Conservation (phyloP, 2,329 filamentous ascomycete genomes). For the Fusarium nurragi region DNA sequence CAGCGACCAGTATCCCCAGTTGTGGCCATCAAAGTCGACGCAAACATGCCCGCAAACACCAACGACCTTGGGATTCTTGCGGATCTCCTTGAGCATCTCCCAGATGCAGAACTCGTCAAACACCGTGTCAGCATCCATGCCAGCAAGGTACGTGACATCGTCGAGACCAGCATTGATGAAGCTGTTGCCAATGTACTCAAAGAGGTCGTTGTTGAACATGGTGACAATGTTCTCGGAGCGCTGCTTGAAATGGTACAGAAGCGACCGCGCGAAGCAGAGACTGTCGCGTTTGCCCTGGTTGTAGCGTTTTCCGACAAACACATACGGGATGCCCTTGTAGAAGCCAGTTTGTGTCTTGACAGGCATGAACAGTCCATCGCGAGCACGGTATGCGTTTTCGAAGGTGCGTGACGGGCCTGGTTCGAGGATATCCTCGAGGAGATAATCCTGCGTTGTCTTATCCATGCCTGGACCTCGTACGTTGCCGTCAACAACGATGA, state of each 20-base stretch:
- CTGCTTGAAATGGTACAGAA: slow-evolving; percentile 59
- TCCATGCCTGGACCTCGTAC: slow-evolving; percentile 58
- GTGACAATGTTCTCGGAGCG: slow-evolving; percentile 54
- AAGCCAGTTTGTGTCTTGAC: slow-evolving; percentile 55
- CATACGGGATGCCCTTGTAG: slow-evolving; percentile 58
- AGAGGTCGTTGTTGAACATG: slow-evolving; percentile 58
- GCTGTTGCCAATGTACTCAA: slow-evolving; percentile 52
- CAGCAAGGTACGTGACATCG: slow-evolving; percentile 55
- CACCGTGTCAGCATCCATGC: slow-evolving; percentile 60
- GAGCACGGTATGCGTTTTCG: slow-evolving; percentile 56
- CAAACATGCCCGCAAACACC: slow-evolving; percentile 60
- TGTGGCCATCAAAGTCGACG: slow-evolving; percentile 55
- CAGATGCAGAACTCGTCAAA: slow-evolving; percentile 57
- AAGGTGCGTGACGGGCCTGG: slow-evolving; percentile 48
- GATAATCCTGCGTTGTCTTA: slow-evolving; percentile 59
- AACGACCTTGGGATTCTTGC: slow-evolving; percentile 54
- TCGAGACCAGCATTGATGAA: slow-evolving; percentile 52
- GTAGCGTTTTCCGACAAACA: slow-evolving; percentile 59
- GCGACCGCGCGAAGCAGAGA: slow-evolving; percentile 59
- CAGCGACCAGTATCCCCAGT: slow-evolving; percentile 57
- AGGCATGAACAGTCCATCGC: slow-evolving; percentile 58
- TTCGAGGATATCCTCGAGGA: slow-evolving; percentile 58
- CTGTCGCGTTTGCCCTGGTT: slow-evolving; percentile 62
- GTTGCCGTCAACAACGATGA: slow-evolving; percentile 60
- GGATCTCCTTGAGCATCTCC: slow-evolving; percentile 56